phyloP scores from a whole-genome alignment of 306 rosid genomes.

The Lablab purpureus region DNA sequence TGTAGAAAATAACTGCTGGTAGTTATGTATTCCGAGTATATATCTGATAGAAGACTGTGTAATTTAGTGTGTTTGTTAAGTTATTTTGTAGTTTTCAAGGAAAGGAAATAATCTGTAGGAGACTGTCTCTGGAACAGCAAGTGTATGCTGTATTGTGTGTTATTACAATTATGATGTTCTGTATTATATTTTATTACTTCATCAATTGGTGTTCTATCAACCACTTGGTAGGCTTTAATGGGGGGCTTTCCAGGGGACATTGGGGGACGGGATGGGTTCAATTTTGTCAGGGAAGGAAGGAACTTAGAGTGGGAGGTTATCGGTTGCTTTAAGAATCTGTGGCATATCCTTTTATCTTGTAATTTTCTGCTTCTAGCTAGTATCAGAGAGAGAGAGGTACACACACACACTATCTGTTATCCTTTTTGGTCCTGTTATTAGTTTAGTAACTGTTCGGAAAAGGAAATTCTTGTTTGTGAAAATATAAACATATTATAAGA shows the following conservation, averaged over 20 bases:
- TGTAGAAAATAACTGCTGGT: too few species aligned
- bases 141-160: too few species aligned
- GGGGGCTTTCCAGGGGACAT: not conserved
- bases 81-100: too few species aligned
- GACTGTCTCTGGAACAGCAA: too few species aligned
- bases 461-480: not conserved
- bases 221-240: not conserved
- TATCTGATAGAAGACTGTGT: too few species aligned
- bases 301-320: not conserved
- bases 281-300: not conserved
- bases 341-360: not conserved
- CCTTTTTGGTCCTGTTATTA: conserved; percentile 1
- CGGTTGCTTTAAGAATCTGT: not conserved
- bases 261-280: not conserved
- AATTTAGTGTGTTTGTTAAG: too few species aligned
- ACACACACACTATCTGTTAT: not conserved
- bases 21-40: too few species aligned
- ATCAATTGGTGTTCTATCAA: too few species aligned
- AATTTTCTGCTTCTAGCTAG: conserved; percentile 5
- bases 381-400: not conserved
- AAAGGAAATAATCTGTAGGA: too few species aligned
- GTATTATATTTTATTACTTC: too few species aligned
- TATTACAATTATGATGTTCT: too few species aligned
- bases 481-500: not conserved
- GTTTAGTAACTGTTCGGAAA: conserved; percentile 3